These are phyloP conservation scores for Xylaria sp. DNA, from an alignment of 2,329 filamentous ascomycete genomes.

Conservation along the genomic window DNA sequence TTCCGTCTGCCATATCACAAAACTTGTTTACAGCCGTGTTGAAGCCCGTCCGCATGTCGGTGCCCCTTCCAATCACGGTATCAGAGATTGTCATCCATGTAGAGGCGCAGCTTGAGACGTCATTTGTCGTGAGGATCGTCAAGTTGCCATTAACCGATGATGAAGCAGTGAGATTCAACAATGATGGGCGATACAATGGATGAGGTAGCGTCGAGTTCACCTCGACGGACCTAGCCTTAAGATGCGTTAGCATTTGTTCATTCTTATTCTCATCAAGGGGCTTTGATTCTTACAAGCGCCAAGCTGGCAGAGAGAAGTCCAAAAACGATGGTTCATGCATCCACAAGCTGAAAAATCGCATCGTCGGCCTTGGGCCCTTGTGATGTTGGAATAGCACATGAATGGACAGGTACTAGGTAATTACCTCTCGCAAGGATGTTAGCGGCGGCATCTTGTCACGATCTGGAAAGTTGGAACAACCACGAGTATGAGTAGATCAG, in stretches of 20 bases:
- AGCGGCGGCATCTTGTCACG: conserved; percentile 12
- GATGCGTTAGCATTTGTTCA: conserved; percentile 9
- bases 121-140: conserved; percentile 20
- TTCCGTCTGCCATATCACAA: conserved; percentile 23
- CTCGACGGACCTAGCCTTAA: conserved; percentile 14
- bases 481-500: conserved; percentile 13
- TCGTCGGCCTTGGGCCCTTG: conserved; percentile 3
- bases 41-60: conserved; percentile 27
- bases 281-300: conserved; percentile 12
- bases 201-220: conserved; percentile 2
- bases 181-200: conserved; percentile 4
- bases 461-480: conserved; percentile 14
- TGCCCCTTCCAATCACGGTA: conserved; percentile 25
- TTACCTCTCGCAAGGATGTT: background rate
- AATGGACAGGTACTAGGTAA: conserved; percentile 11
- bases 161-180: conserved; percentile 9
- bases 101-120: conserved; percentile 27
- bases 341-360: conserved; percentile 9
- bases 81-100: conserved; percentile 28
- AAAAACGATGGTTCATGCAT: conserved; percentile 3
- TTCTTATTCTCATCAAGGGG: background rate
- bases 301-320: conserved; percentile 2
- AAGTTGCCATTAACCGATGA: conserved; percentile 1
- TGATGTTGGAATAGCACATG: conserved; percentile 6
- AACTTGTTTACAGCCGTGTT: conserved; percentile 27